Conservation (phyloP, 2,329 filamentous ascomycete species). For the Cucurbitaria berberidis region DNA sequence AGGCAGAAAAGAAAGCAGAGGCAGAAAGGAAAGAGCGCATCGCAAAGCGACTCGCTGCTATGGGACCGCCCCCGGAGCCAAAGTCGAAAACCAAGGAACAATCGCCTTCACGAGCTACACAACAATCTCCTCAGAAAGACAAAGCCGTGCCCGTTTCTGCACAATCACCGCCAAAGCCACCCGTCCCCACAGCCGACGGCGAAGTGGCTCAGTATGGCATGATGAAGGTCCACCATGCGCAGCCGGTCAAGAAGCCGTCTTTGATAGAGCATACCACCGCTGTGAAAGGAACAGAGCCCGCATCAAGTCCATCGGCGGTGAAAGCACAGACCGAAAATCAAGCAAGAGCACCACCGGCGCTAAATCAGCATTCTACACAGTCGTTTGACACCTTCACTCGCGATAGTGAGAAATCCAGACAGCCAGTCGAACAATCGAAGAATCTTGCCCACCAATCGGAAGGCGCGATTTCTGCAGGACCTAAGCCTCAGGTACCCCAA, state of each 20-base stretch:
- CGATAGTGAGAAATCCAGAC: slow-evolving; percentile 26
- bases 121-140: slow-evolving; percentile 54
- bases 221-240: slow-evolving; percentile 67
- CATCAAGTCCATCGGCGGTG: slow-evolving; percentile 27
- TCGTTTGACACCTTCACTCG: slow-evolving; percentile 27
- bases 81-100: slow-evolving; percentile 47
- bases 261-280: slow-evolving; percentile 21
- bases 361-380: slow-evolving; percentile 21
- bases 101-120: slow-evolving; percentile 42
- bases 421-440: slow-evolving; percentile 23
- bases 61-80: slow-evolving; percentile 62
- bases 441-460: slow-evolving; percentile 24
- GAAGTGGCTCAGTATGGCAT: slow-evolving; percentile 66
- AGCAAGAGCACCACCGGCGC: slow-evolving; percentile 23
- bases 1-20: slow-evolving; percentile 73
- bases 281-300: slow-evolving; percentile 20
- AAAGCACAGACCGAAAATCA: slow-evolving; percentile 27
- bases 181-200: slow-evolving; percentile 62
- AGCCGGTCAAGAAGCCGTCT: slow-evolving; percentile 52
- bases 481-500: slow-evolving; percentile 36
- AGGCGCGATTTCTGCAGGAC: slow-evolving; percentile 17
- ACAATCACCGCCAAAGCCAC: slow-evolving; percentile 62
- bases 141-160: slow-evolving; percentile 45
- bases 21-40: slow-evolving; percentile 74
- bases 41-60: slow-evolving; percentile 71